Evolutionary conservation across 106 monocot genomes (phyloP), one percentile per base, ranked within the genome.

Genomic region (Apostasia shenzhenica): DNA sequence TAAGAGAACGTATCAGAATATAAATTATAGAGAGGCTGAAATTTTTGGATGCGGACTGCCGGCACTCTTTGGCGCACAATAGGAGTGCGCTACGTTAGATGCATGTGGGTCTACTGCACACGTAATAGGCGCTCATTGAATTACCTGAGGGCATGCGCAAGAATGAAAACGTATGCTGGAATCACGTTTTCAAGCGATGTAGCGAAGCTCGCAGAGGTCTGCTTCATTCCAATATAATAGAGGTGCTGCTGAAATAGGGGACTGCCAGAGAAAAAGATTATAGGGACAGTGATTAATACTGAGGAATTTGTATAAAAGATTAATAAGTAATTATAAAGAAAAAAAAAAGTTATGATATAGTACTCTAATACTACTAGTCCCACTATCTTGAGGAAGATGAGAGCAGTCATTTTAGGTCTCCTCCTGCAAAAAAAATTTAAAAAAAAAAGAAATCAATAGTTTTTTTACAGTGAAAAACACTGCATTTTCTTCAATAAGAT

Each of bases 191-290:
- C 14, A 37, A 74, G 45, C 3, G 74, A 53, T 3, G 74, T 41
- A 14, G 66, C 43, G 51, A 57, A 74, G 66, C 65, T 67, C 2
- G 74, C 74, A 6, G 74, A 74, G 3, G 74, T 67, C 10, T 49
- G 14, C 46, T 54, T 74, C 57, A 58, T 48, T 67, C 74, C 74
- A 14, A 57, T 1, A 13, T 66, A 56, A 57, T 57, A 74, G 14
- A 66, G 14, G 52, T 74, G 65, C 57, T 74, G 74, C 55, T 74
- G 66, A 47, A 74, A 6, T 55, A 74, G 54, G 1, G 74, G 74
- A 12, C 74, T 74, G 66, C 66, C 8, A 62, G 59, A 4, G 14
- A 0, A 14, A 45, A 47, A 42, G 3, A 66, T 61, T 61, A 3
- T 14, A 59, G 53, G 4, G n/a, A 56, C 1, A 70, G 9, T 56